A percentile compares a stretch with the other conserved stretches of the same genome.
These are phyloP conservation scores for Cylindrotheca fusiformis DNA, from an alignment of 108 stramenopile species.

Conservation along the genomic window DNA sequence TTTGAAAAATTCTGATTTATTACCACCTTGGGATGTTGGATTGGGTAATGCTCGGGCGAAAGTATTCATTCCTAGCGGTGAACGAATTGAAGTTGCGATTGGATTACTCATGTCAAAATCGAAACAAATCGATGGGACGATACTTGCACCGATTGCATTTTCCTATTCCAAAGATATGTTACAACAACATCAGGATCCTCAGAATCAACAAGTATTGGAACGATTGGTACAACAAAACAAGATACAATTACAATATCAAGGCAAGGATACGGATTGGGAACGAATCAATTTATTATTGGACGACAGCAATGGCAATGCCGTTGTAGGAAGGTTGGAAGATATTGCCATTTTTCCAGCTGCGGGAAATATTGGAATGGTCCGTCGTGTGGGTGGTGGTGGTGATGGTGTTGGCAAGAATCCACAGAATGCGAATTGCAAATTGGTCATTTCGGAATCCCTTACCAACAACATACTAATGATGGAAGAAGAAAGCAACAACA, in stretches of 20 bases:
- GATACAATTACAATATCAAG: slow-evolving; percentile 32
- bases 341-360: slow-evolving; percentile 34
- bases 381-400: slow-evolving; percentile 21
- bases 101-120: slow-evolving; percentile 28
- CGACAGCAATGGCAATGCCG: too few species aligned
- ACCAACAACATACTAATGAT: slow-evolving; percentile 8
- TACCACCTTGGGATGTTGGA: slow-evolving; percentile 27
- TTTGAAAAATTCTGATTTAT: slow-evolving; percentile 1
- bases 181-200: slow-evolving; percentile 13
- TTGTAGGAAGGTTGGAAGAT: too few species aligned
- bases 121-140: slow-evolving; percentile 11
- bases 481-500: not conserved
- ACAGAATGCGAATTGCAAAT: slow-evolving; percentile 4
- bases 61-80: slow-evolving; percentile 19
- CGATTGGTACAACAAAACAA: too few species aligned
- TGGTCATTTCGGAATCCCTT: too few species aligned
- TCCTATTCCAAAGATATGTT: slow-evolving; percentile 34
- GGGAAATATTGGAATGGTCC: slow-evolving; percentile 35
- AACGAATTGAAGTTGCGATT: slow-evolving; percentile 25
- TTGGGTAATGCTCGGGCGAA: slow-evolving; percentile 31
- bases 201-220: too few species aligned
- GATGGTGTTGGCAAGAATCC: not conserved
- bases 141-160: slow-evolving; percentile 28
- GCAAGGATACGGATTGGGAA: slow-evolving; percentile 21
- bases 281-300: slow-evolving; percentile 2